Evolutionary conservation across 2,329 filamentous ascomycete species (phyloP).

Genomic region (Ceratocystis lukuohia): DNA sequence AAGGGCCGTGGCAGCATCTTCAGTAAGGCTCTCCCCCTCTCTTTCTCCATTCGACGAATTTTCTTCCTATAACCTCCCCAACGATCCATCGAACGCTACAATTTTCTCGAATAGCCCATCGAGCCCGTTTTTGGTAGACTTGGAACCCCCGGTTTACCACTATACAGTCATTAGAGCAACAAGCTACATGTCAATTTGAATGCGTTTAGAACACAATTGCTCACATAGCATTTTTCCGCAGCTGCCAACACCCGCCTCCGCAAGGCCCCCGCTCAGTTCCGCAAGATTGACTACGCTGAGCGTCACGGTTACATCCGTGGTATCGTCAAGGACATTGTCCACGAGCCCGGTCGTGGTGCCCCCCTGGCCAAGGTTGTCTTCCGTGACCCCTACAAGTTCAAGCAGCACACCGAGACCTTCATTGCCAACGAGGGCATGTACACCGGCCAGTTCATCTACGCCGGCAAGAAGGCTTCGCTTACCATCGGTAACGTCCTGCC

Average conservation of each 20-base stretch:
- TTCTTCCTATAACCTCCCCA: constrained; percentile 25
- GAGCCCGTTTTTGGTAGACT: not conserved
- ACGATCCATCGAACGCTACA: constrained; percentile 19
- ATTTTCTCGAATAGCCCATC: constrained; percentile 3
- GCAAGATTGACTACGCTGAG: constrained; percentile 91
- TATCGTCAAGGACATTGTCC: constrained; percentile 97
- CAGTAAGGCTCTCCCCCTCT: constrained; percentile 30
- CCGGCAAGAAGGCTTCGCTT: constrained; percentile 94
- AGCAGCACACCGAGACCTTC: constrained; percentile 96
- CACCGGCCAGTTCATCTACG: constrained; percentile 99
- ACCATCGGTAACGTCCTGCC: constrained; percentile 97
- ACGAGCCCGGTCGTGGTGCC: constrained; percentile 96
- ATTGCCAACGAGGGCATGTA: constrained; percentile 99
- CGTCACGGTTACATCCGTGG: constrained; percentile 95
- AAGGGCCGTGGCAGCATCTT: constrained; percentile 48
- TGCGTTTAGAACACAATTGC: constrained; percentile 18
- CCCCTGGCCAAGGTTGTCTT: constrained; percentile 93
- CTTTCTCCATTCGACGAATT: constrained; percentile 21
- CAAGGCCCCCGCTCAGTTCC: constrained; percentile 77
- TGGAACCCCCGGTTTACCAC: not conserved
- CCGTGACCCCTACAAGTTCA: constrained; percentile 97
- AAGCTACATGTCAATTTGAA: not conserved
- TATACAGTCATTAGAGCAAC: not conserved
- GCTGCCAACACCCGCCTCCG: constrained; percentile 79
- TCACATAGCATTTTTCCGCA: constrained; percentile 26